These are phyloP conservation scores for Penstemon eatonii DNA, from an alignment of 257 asterid species.

Conservation along the genomic window DNA sequence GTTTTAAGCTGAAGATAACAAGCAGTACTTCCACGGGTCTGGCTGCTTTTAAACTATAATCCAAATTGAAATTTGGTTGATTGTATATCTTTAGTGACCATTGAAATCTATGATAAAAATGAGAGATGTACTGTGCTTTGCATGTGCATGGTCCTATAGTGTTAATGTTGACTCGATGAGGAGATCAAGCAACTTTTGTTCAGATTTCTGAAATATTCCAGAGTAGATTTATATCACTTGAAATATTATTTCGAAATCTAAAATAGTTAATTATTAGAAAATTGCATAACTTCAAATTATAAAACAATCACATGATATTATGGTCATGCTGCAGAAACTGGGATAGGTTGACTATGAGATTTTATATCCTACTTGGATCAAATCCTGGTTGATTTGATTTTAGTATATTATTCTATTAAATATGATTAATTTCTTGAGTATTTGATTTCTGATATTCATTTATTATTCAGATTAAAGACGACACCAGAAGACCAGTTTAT, in stretches of 20 bases:
- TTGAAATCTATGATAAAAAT: not conserved
- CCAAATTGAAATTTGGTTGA: not conserved
- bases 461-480: constrained; percentile 73
- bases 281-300: not conserved
- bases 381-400: constrained; percentile 19
- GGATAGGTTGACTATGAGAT: constrained; percentile 12
- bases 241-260: not conserved
- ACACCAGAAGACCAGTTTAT: constrained; percentile 82
- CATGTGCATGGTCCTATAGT: not conserved
- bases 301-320: not conserved
- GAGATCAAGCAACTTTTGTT: not conserved
- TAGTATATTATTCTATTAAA: constrained; percentile 1
- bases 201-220: not conserved
- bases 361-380: constrained; percentile 15
- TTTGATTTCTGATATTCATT: constrained; percentile 28
- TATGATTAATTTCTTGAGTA: constrained; percentile 17
- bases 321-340: constrained; percentile 11
- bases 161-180: not conserved
- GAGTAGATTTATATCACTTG: not conserved
- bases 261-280: not conserved
- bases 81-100: not conserved
- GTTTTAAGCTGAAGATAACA: not conserved
- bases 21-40: not conserved
- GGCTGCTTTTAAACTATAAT: not conserved
- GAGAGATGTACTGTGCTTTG: not conserved